A percentile compares a stretch with the other conserved stretches of the same genome.
phyloP scores from a whole-genome alignment of 371 early-diverging fungal species.

The Mortierella sp. region DNA sequence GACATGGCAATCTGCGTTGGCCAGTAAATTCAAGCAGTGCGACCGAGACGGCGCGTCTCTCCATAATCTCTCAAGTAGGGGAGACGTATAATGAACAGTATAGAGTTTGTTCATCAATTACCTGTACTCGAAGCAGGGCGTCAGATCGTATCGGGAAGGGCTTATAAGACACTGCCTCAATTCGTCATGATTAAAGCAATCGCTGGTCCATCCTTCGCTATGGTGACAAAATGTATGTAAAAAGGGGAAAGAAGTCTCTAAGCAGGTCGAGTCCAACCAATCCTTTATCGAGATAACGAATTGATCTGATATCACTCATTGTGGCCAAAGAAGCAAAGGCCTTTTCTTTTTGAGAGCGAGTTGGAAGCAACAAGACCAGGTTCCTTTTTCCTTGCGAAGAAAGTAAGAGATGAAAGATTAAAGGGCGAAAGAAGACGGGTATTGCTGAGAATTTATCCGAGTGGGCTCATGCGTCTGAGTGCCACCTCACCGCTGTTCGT shows the following conservation, averaged over 20 bases:
- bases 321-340: not conserved
- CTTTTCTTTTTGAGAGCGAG: too few relatives aligned
- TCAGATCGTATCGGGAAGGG: conserved; percentile 24
- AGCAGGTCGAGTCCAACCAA: not conserved
- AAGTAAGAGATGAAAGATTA: too few relatives aligned
- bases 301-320: not conserved
- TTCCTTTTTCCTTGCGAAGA: not conserved
- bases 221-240: not conserved
- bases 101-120: too few relatives aligned
- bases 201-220: conserved; percentile 1
- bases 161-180: conserved; percentile 25
- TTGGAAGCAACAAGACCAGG: not conserved
- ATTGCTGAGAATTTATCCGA: too few relatives aligned
- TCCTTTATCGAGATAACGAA: not conserved
- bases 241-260: not conserved
- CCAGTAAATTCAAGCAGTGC: conserved; percentile 39
- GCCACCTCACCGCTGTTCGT: too few relatives aligned
- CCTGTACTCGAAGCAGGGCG: conserved; percentile 35
- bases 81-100: conserved; percentile 7
- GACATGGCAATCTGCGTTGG: conserved; percentile 33
- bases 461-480: too few relatives aligned
- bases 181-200: not conserved
- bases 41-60: conserved; percentile 18
- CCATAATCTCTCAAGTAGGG: conserved; percentile 8
- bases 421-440: too few relatives aligned